These are phyloP conservation scores for Gossypium rotundifolium DNA, from an alignment of 345 rosid species.

Conservation along the genomic window DNA sequence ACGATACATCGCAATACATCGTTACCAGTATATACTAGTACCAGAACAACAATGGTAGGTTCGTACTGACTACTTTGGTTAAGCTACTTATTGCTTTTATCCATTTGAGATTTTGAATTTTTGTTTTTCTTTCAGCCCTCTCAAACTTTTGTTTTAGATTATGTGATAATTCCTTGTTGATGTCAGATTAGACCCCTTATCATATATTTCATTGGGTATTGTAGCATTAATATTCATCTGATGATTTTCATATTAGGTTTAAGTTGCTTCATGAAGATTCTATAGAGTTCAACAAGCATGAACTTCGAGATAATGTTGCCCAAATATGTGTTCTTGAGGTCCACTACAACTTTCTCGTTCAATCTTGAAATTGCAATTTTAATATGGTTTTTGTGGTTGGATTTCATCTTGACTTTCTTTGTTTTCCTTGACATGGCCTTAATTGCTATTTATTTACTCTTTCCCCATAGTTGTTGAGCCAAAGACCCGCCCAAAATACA, in stretches of 20 bases:
- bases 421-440: not conserved
- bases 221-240: slow-evolving; percentile 17
- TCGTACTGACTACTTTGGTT: too few species aligned
- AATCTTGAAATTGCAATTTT: not conserved
- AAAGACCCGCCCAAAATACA: slow-evolving; percentile 25
- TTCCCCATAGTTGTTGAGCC: slow-evolving; percentile 36
- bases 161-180: not conserved
- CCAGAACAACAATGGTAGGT: too few species aligned
- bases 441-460: slow-evolving; percentile 7
- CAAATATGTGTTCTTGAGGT: slow-evolving; percentile 98
- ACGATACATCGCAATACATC: too few species aligned
- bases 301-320: slow-evolving; percentile 95
- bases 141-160: not conserved
- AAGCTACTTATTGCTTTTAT: not conserved
- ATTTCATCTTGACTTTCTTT: slow-evolving; percentile 1
- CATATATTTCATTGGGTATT: slow-evolving; percentile 11
- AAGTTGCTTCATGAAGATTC: slow-evolving; percentile 81
- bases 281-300: slow-evolving; percentile 71
- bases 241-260: slow-evolving; percentile 47
- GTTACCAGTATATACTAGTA: too few species aligned
- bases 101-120: not conserved
- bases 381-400: not conserved
- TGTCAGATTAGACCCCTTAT: not conserved
- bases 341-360: slow-evolving; percentile 9
- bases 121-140: not conserved